These are phyloP conservation scores for Geotrichum aggregatum DNA, from an alignment of 1,139 yeast species.

Conservation along the genomic window DNA sequence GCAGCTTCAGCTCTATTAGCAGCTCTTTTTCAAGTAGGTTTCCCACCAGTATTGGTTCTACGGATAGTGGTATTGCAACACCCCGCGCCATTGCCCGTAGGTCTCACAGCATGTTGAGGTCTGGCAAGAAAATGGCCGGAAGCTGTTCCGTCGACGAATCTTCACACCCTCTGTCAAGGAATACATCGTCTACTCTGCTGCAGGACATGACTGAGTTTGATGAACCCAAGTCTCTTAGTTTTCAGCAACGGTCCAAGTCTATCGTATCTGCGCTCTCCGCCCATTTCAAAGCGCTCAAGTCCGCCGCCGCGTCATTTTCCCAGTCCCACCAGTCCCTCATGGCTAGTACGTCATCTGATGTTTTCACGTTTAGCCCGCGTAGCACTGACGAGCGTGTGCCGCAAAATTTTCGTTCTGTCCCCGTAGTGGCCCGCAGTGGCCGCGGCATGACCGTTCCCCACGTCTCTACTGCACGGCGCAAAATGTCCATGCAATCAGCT, in stretches of 20 bases:
- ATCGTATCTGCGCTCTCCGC: conserved; percentile 29
- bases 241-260: not conserved
- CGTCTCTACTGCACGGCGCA: not conserved
- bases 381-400: conserved; percentile 30
- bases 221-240: not conserved
- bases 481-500: not conserved
- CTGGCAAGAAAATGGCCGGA: not conserved
- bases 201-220: not conserved
- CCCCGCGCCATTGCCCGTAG: not conserved
- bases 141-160: not conserved
- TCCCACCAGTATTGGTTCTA: not conserved
- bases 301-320: conserved; percentile 31
- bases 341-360: conserved; percentile 21
- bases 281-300: conserved; percentile 31
- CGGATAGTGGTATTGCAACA: not conserved
- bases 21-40: not conserved
- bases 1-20: conserved; percentile 5
- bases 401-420: not conserved
- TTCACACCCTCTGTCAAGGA: not conserved
- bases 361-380: conserved; percentile 33
- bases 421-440: not conserved
- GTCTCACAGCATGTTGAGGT: not conserved
- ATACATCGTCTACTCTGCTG: not conserved
- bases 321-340: conserved; percentile 27
- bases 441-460: not conserved